Evolutionary conservation across 2,329 filamentous ascomycete genomes (phyloP).

Genomic region (Hypoxylon sp.): DNA sequence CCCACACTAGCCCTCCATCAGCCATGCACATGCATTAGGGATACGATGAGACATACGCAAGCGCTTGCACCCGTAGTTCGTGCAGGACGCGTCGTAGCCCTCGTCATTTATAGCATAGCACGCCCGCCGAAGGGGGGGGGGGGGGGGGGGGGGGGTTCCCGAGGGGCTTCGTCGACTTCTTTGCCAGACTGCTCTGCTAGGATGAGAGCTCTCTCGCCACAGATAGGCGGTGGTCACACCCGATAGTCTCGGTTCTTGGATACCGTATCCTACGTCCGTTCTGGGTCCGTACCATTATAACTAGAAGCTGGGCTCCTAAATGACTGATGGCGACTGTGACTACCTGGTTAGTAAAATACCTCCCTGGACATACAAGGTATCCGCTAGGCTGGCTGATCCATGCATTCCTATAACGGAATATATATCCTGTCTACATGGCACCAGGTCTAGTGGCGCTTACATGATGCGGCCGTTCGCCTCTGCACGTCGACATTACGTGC

Average conservation of each 20-base stretch:
- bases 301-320: conserved; percentile 8
- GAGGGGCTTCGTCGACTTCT: conserved; percentile 7
- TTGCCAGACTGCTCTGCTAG: background rate
- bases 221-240: conserved; percentile 25
- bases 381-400: conserved; percentile 15
- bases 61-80: conserved; percentile 30
- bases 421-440: background rate
- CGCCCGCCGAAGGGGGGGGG: conserved; percentile 19
- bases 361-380: background rate
- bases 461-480: background rate
- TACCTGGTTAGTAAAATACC: background rate
- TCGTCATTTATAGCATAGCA: conserved; percentile 21
- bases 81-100: conserved; percentile 31
- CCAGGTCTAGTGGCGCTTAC: background rate
- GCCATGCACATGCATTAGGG: conserved; percentile 33
- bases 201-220: conserved; percentile 19
- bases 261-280: conserved; percentile 23
- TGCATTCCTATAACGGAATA: conserved; percentile 3
- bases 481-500: conserved; percentile 27
- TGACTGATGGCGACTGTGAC: conserved; percentile 6
- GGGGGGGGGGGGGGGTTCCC: too few species aligned
- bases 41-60: conserved; percentile 39
- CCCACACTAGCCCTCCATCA: conserved; percentile 38
- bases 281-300: conserved; percentile 16
- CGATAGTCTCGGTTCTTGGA: conserved; percentile 27